Percentiles rank a stretch among this genome's conserved stretches.
These are phyloP conservation scores for Pleurotus djamor DNA, from an alignment of 768 basidiomycete genomes.

Conservation along the genomic window DNA sequence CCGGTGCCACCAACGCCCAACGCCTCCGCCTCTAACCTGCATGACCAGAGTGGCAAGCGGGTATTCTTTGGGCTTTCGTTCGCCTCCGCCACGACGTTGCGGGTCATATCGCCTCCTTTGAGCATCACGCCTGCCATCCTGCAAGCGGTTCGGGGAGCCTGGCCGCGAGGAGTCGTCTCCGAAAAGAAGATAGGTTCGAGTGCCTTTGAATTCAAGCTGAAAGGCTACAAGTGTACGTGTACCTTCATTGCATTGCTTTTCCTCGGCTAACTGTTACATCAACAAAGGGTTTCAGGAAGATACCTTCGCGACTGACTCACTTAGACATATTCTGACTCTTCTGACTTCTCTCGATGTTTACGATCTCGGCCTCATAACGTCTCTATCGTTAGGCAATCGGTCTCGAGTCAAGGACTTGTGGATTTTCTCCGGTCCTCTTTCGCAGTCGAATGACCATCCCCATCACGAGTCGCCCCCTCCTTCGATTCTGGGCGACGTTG, in stretches of 20 bases:
- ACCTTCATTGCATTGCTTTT: slow-evolving; percentile 13
- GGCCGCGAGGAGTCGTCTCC: slow-evolving; percentile 77
- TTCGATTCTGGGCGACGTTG: slow-evolving; percentile 20
- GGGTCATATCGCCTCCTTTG: slow-evolving; percentile 76
- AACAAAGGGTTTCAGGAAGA: slow-evolving; percentile 74
- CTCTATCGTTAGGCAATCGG: slow-evolving; percentile 67
- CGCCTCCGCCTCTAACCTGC: slow-evolving; percentile 32
- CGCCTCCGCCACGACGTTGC: slow-evolving; percentile 60
- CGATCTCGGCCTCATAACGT: slow-evolving; percentile 65
- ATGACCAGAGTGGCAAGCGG: slow-evolving; percentile 32
- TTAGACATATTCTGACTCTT: slow-evolving; percentile 67
- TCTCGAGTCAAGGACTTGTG: slow-evolving; percentile 77
- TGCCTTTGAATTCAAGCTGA: slow-evolving; percentile 78
- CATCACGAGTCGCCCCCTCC: slow-evolving; percentile 29
- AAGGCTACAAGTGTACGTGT: slow-evolving; percentile 73
- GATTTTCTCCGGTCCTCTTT: slow-evolving; percentile 65
- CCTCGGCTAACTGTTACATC: neutral
- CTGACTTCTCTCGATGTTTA: slow-evolving; percentile 66
- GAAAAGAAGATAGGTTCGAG: slow-evolving; percentile 75
- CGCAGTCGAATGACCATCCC: slow-evolving; percentile 21
- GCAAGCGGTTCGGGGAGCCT: slow-evolving; percentile 73
- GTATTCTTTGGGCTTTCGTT: slow-evolving; percentile 75
- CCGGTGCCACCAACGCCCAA: slow-evolving; percentile 36
- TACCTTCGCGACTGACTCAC: slow-evolving; percentile 57
- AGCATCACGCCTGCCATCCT: slow-evolving; percentile 77